These are phyloP conservation scores for Chalciporus sp. DNA, from an alignment of 1,284 basidiomycete genomes.

Conservation along the genomic window DNA sequence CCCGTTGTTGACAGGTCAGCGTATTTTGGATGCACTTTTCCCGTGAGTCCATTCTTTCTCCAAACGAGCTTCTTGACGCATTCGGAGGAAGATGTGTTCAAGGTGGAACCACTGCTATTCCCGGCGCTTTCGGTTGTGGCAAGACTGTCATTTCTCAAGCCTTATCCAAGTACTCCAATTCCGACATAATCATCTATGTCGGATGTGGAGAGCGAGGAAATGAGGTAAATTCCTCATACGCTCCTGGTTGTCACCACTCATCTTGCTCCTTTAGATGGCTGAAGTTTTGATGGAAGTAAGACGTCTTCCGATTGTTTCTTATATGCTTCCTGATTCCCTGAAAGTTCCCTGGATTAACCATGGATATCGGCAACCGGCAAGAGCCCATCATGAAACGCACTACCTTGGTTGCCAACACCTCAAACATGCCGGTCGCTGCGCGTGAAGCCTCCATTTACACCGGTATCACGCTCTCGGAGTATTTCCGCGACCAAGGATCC, in stretches of 20 bases:
- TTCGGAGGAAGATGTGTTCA: slow-evolving; percentile 79
- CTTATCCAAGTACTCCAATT: slow-evolving; percentile 98
- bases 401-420: slow-evolving; percentile 98
- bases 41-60: slow-evolving; percentile 56
- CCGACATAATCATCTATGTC: slow-evolving; percentile 99
- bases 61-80: neutral
- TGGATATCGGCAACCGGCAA: slow-evolving; percentile 89
- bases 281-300: slow-evolving; percentile 93
- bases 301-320: neutral
- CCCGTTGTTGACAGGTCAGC: slow-evolving; percentile 95
- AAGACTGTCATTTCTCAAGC: slow-evolving; percentile 98
- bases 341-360: slow-evolving; percentile 93
- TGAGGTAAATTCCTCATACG: slow-evolving; percentile 52
- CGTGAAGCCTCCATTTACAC: slow-evolving; percentile 99
- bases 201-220: slow-evolving; percentile 95
- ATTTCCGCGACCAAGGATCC: slow-evolving; percentile 98
- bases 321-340: slow-evolving; percentile 12
- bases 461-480: slow-evolving; percentile 98
- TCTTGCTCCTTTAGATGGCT: slow-evolving; percentile 73
- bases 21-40: slow-evolving; percentile 96
- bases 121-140: slow-evolving; percentile 98
- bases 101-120: slow-evolving; percentile 98
- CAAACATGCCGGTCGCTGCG: slow-evolving; percentile 99
- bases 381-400: slow-evolving; percentile 99
- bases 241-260: slow-evolving; percentile 7